phyloP scores from a whole-genome alignment of 768 basidiomycete genomes.

The Lactifluus piperatus region DNA sequence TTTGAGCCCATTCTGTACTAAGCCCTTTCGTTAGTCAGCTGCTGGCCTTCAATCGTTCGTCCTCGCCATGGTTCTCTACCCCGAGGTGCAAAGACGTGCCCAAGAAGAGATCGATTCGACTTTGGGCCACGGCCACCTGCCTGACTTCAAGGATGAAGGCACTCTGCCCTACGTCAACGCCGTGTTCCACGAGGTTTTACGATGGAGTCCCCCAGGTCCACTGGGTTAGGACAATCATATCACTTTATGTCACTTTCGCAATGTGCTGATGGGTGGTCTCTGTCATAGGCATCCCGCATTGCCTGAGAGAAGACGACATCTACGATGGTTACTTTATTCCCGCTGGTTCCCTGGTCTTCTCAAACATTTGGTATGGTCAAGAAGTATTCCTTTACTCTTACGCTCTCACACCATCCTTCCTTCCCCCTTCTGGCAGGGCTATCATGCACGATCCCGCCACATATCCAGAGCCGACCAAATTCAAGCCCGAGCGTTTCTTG shows the following conservation, averaged over 20 bases:
- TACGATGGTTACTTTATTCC: slow-evolving; percentile 13
- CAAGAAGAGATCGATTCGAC: slow-evolving; percentile 27
- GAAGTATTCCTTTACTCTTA: background rate
- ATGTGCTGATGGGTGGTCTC: background rate
- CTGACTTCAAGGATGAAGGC: background rate
- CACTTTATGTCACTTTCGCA: background rate
- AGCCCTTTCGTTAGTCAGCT: slow-evolving; percentile 3
- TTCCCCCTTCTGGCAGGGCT: background rate
- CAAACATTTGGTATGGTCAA: slow-evolving; percentile 1
- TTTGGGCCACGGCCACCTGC: slow-evolving; percentile 1
- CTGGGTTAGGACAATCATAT: background rate
- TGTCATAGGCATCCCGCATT: slow-evolving; percentile 3
- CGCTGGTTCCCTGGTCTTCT: background rate
- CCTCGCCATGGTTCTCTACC: slow-evolving; percentile 28
- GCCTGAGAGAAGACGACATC: background rate
- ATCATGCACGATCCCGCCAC: slow-evolving; percentile 1
- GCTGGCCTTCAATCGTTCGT: slow-evolving; percentile 22
- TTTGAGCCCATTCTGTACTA: background rate
- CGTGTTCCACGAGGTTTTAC: slow-evolving; percentile 11
- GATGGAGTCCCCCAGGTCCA: slow-evolving; percentile 8
- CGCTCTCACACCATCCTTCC: background rate
- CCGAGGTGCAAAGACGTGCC: slow-evolving; percentile 24
- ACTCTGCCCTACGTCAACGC: slow-evolving; percentile 14
- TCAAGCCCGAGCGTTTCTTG: slow-evolving; percentile 12
- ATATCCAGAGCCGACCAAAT: slow-evolving; percentile 1